phyloP scores from a whole-genome alignment of 1,284 basidiomycete genomes.

The Pseudozyma sp. region DNA sequence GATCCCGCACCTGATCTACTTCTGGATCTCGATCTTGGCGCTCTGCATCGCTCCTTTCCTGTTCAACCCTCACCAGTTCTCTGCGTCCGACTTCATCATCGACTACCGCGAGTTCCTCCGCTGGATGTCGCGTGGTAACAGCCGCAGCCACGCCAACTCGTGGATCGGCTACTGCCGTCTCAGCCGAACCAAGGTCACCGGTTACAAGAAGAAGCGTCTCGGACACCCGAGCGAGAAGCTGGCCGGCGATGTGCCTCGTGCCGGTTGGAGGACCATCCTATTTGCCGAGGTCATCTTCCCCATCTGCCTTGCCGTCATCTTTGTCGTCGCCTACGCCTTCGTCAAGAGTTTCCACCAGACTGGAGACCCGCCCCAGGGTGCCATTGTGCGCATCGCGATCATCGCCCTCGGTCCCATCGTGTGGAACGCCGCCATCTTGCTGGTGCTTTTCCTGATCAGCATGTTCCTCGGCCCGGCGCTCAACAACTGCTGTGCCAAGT shows the following conservation, averaged over 20 bases:
- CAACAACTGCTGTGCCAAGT: conserved; percentile 73
- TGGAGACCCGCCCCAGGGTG: conserved; percentile 72
- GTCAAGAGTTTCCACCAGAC: conserved; percentile 66
- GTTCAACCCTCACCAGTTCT: conserved; percentile 69
- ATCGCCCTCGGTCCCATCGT: conserved; percentile 94
- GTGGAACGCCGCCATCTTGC: conserved; percentile 89
- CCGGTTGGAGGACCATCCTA: conserved; percentile 67
- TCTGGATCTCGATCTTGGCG: conserved; percentile 67
- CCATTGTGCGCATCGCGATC: conserved; percentile 90
- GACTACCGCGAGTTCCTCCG: conserved; percentile 69
- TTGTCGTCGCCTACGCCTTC: conserved; percentile 67
- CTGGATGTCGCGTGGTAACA: conserved; percentile 69
- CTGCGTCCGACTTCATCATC: conserved; percentile 67
- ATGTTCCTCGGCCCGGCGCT: conserved; percentile 92
- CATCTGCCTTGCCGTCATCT: conserved; percentile 65
- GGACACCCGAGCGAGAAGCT: conserved; percentile 69
- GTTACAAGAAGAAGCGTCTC: conserved; percentile 69
- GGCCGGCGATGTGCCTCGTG: conserved; percentile 66
- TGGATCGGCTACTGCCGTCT: conserved; percentile 69
- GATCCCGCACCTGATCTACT: conserved; percentile 69
- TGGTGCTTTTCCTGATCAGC: conserved; percentile 87
- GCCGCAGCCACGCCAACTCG: conserved; percentile 68
- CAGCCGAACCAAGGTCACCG: conserved; percentile 67
- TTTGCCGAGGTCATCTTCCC: conserved; percentile 66
- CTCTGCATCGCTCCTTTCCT: conserved; percentile 68